A percentile compares a stretch with the other conserved stretches of the same genome.
phyloP scores from a whole-genome alignment of 192 early-diverging fungal species.

The Helicostylum pulchrum region DNA sequence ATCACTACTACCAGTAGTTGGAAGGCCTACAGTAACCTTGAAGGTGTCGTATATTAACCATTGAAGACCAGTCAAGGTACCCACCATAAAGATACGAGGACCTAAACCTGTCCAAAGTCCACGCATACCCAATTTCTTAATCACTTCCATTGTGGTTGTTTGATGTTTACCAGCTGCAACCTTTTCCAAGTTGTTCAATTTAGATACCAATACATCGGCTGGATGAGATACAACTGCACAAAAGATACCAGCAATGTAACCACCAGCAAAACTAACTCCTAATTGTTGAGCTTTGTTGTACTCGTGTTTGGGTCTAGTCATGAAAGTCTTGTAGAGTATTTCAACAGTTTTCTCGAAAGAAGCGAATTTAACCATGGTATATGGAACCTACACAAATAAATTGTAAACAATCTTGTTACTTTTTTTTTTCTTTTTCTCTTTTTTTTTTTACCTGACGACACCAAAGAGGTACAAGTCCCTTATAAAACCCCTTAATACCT shows the following conservation, averaged over 20 bases:
- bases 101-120: slow-evolving; percentile 80
- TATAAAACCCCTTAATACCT: slow-evolving; percentile 69
- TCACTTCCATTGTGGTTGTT: slow-evolving; percentile 12
- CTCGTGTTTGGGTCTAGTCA: slow-evolving; percentile 63
- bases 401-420: too few species aligned
- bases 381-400: slow-evolving; percentile 42
- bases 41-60: slow-evolving; percentile 84
- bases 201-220: slow-evolving; percentile 78
- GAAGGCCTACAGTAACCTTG: slow-evolving; percentile 52
- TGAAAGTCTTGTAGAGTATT: slow-evolving; percentile 56
- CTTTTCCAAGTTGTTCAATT: slow-evolving; percentile 38
- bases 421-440: background rate
- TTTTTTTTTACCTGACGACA: slow-evolving; percentile 56
- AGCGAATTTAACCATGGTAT: slow-evolving; percentile 85
- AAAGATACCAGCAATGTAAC: slow-evolving; percentile 85
- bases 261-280: slow-evolving; percentile 77
- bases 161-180: slow-evolving; percentile 23
- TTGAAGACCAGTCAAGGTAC: slow-evolving; percentile 84
- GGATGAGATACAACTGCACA: slow-evolving; percentile 91
- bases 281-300: slow-evolving; percentile 68
- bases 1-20: slow-evolving; percentile 21
- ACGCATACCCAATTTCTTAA: slow-evolving; percentile 60
- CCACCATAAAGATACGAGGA: slow-evolving; percentile 89
- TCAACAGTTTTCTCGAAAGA: slow-evolving; percentile 77
- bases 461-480: slow-evolving; percentile 76